These are phyloP conservation scores for Solanum infundibuliforme DNA, from an alignment of 257 asterid genomes.

Conservation along the genomic window DNA sequence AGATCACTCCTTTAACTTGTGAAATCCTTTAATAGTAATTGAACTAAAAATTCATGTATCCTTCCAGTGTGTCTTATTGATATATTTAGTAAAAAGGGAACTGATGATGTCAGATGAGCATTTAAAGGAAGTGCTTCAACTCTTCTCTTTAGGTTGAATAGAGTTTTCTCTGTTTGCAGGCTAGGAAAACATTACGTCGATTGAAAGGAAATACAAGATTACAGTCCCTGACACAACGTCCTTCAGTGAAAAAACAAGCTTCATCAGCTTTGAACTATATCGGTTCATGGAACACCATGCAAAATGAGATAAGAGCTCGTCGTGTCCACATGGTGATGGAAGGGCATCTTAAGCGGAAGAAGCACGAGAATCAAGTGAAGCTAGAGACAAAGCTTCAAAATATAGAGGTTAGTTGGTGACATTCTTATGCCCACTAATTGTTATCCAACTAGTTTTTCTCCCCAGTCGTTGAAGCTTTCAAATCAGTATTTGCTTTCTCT, in stretches of 20 bases:
- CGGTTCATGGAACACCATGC: slow-evolving; percentile 69
- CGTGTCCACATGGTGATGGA: slow-evolving; percentile 64
- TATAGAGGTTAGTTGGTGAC: slow-evolving; percentile 44
- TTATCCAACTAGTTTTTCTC: neutral
- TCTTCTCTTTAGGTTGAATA: neutral
- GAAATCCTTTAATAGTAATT: neutral
- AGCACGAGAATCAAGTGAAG: slow-evolving; percentile 68
- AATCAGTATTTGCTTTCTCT: neutral
- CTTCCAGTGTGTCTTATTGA: neutral
- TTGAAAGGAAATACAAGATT: slow-evolving; percentile 52
- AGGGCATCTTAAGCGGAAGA: slow-evolving; percentile 71
- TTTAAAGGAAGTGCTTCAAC: neutral
- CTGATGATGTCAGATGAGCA: neutral
- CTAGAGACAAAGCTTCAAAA: slow-evolving; percentile 84
- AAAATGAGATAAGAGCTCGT: slow-evolving; percentile 59
- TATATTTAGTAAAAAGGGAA: neutral
- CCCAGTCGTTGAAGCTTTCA: neutral
- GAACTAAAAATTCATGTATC: neutral
- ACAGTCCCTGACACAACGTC: slow-evolving; percentile 39
- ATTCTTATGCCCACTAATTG: neutral
- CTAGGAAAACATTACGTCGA: slow-evolving; percentile 41
- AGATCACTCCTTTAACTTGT: neutral
- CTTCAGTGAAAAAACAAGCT: slow-evolving; percentile 65
- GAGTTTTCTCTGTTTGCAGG: slow-evolving; percentile 36
- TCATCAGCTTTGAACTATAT: slow-evolving; percentile 50